Evolutionary conservation across 2,329 filamentous ascomycete species (phyloP).

Genomic region (Zasmidium angulare): DNA sequence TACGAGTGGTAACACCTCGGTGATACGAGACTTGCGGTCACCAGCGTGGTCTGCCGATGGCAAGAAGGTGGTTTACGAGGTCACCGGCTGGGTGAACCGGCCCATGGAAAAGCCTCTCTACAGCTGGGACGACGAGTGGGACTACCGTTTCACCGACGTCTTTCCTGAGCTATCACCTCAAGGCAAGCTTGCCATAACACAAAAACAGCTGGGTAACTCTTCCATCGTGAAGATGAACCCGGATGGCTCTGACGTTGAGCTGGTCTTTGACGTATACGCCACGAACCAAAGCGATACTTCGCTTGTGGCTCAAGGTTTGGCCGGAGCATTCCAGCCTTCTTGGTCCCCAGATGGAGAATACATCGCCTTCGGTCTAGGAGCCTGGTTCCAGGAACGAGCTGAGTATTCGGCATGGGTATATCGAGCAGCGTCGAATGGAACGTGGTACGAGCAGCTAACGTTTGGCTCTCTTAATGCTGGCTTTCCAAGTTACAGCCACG

Average conservation of each 20-base stretch:
- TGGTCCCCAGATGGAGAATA: slow-evolving; percentile 9
- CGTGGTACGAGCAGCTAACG: slow-evolving; percentile 11
- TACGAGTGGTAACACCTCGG: neutral
- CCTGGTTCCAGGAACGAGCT: slow-evolving; percentile 15
- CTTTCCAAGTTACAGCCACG: slow-evolving; percentile 10
- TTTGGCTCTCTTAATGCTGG: slow-evolving; percentile 12
- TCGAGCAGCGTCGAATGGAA: slow-evolving; percentile 3
- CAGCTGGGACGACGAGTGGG: slow-evolving; percentile 17
- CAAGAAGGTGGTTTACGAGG: slow-evolving; percentile 12
- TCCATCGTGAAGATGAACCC: slow-evolving; percentile 10
- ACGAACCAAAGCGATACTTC: slow-evolving; percentile 6
- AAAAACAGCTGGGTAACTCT: slow-evolving; percentile 14
- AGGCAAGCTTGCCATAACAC: slow-evolving; percentile 14
- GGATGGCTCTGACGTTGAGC: slow-evolving; percentile 2
- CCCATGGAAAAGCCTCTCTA: slow-evolving; percentile 11
- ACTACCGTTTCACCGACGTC: slow-evolving; percentile 19
- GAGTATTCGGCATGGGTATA: slow-evolving; percentile 11
- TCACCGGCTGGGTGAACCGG: slow-evolving; percentile 8
- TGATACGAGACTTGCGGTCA: slow-evolving; percentile 6
- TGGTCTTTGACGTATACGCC: slow-evolving; percentile 11
- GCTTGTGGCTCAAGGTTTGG: slow-evolving; percentile 7
- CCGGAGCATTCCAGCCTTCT: slow-evolving; percentile 15
- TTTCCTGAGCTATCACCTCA: slow-evolving; percentile 12
- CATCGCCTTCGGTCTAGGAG: slow-evolving; percentile 13
- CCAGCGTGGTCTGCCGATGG: slow-evolving; percentile 14